A percentile compares a stretch with the other conserved stretches of the same genome.
Evolutionary conservation across 2,329 filamentous ascomycete genomes (phyloP).

Genomic region (Xylariales sp.): DNA sequence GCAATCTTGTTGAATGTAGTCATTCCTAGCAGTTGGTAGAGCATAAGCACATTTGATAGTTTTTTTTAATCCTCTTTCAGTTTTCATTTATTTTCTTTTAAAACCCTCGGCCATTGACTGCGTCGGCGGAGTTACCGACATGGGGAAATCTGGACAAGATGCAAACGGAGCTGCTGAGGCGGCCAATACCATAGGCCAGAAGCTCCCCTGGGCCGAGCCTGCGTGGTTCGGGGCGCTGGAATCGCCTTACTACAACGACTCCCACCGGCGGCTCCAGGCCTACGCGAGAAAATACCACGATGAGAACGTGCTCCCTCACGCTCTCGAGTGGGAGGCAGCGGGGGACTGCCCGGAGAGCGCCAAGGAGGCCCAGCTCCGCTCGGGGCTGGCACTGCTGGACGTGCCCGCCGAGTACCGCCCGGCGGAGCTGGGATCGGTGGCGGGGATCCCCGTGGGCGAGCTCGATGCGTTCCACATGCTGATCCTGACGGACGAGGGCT

Average conservation of each 20-base stretch:
- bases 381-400: slow-evolving; percentile 26
- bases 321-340: slow-evolving; percentile 58
- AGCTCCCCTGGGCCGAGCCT: slow-evolving; percentile 19
- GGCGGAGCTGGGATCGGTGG: slow-evolving; percentile 32
- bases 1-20: too few relatives aligned
- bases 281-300: slow-evolving; percentile 55
- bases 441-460: slow-evolving; percentile 28
- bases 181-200: background rate
- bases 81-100: too few relatives aligned
- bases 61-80: too few relatives aligned
- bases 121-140: too few relatives aligned
- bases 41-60: too few relatives aligned
- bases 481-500: slow-evolving; percentile 30
- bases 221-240: slow-evolving; percentile 16
- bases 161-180: too few relatives aligned
- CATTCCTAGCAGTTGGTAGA: too few relatives aligned
- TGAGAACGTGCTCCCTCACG: slow-evolving; percentile 49
- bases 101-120: too few relatives aligned
- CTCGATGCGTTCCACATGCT: slow-evolving; percentile 32
- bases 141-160: too few relatives aligned
- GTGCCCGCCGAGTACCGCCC: slow-evolving; percentile 31
- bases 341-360: slow-evolving; percentile 41
- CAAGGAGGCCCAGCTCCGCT: slow-evolving; percentile 25
- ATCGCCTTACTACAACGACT: slow-evolving; percentile 56
- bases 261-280: slow-evolving; percentile 52